phyloP scores from a whole-genome alignment of 371 early-diverging fungal genomes.

The Gilbertella persicaria region DNA sequence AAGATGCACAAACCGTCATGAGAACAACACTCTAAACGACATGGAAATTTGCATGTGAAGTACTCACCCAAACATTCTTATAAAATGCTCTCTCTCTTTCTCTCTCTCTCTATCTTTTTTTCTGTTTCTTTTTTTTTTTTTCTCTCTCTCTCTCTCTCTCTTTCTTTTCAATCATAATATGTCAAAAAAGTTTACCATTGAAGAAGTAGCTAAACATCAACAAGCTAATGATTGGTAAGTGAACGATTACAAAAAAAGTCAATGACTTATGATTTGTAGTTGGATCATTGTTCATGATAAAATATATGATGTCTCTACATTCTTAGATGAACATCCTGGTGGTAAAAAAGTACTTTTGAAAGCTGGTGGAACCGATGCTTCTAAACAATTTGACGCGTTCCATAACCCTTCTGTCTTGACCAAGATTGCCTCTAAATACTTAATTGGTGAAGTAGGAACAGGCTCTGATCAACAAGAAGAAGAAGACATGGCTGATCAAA shows the following conservation, averaged over 20 bases:
- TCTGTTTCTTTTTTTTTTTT: not conserved
- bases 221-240: slow-evolving; percentile 69
- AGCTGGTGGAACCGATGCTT: slow-evolving; percentile 86
- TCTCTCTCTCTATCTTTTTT: slow-evolving; percentile 5
- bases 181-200: slow-evolving; percentile 55
- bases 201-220: slow-evolving; percentile 80
- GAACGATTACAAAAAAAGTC: slow-evolving; percentile 53
- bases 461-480: slow-evolving; percentile 7
- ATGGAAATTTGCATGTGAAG: slow-evolving; percentile 19
- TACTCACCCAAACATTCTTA: slow-evolving; percentile 7
- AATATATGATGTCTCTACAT: slow-evolving; percentile 82
- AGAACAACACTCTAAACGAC: too few relatives aligned
- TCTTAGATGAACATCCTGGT: slow-evolving; percentile 75
- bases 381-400: slow-evolving; percentile 87
- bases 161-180: slow-evolving; percentile 12
- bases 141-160: not conserved
- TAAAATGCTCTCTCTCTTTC: not conserved
- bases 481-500: slow-evolving; percentile 10
- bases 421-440: slow-evolving; percentile 8
- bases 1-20: too few relatives aligned
- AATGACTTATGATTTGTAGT: slow-evolving; percentile 16
- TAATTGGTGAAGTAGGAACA: slow-evolving; percentile 9
- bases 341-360: slow-evolving; percentile 76
- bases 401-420: slow-evolving; percentile 65
- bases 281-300: slow-evolving; percentile 89